Evolutionary conservation across 2,329 filamentous ascomycete genomes (phyloP).

Genomic region (Acrodontium crateriforme): DNA sequence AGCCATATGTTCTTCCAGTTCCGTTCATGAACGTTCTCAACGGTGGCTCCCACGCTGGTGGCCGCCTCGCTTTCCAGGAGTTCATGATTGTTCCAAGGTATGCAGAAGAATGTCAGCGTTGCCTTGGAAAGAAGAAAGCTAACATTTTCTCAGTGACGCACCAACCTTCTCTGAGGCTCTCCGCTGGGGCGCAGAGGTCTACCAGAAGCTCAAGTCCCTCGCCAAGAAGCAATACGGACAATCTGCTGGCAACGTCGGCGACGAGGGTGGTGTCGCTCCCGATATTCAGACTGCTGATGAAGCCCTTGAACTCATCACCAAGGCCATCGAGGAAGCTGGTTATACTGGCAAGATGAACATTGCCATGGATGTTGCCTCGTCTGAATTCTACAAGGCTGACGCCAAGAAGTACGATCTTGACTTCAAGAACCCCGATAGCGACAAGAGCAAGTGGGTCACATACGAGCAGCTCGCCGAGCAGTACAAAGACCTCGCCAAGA

Average conservation of each 20-base stretch:
- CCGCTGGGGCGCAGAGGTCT: constrained; percentile 92
- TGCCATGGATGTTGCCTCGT: constrained; percentile 97
- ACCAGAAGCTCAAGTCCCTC: constrained; percentile 91
- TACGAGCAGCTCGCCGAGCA: constrained; percentile 92
- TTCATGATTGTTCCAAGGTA: constrained; percentile 41
- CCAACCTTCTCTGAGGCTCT: constrained; percentile 90
- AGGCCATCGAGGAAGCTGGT: constrained; percentile 85
- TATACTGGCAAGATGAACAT: constrained; percentile 96
- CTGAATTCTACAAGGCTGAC: constrained; percentile 94
- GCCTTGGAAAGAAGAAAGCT: too few species aligned
- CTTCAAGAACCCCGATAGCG: constrained; percentile 99
- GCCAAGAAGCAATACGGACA: constrained; percentile 99
- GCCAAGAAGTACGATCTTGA: constrained; percentile 99
- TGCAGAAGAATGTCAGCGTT: too few species aligned
- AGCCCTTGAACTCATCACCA: constrained; percentile 89
- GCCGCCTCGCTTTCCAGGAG: constrained; percentile 55
- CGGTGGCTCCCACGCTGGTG: constrained; percentile 86
- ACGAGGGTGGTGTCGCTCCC: constrained; percentile 98
- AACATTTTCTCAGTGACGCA: constrained; percentile 46
- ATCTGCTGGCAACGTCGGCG: constrained; percentile 96
- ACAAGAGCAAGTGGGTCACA: constrained; percentile 93
- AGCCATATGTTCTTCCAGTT: constrained; percentile 42
- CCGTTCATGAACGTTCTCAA: constrained; percentile 48
- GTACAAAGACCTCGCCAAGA: constrained; percentile 75
- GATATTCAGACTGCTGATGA: constrained; percentile 96